These are phyloP conservation scores for Clarireedia homoeocarpa DNA, from an alignment of 2,329 filamentous ascomycete species.

Conservation along the genomic window DNA sequence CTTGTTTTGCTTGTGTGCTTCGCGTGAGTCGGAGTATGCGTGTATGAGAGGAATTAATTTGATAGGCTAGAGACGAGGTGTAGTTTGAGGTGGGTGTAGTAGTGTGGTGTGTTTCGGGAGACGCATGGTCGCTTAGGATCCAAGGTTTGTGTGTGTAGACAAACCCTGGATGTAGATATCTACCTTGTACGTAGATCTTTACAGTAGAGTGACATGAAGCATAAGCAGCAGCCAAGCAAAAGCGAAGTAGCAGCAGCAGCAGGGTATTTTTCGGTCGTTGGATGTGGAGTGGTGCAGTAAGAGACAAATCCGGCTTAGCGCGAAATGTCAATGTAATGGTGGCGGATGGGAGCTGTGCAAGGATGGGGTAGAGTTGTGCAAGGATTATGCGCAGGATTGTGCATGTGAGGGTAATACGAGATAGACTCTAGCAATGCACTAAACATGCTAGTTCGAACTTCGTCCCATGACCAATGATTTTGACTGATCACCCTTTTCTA, in stretches of 20 bases:
- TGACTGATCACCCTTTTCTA: neutral
- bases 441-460: neutral
- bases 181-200: too few relatives aligned
- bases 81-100: too few relatives aligned
- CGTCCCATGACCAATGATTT: constrained; percentile 26
- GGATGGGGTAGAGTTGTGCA: neutral
- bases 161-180: too few relatives aligned
- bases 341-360: neutral
- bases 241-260: too few relatives aligned
- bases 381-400: constrained; percentile 8
- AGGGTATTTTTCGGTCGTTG: neutral
- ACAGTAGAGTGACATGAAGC: too few relatives aligned
- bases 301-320: too few relatives aligned
- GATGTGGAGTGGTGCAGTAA: too few relatives aligned
- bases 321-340: too few relatives aligned
- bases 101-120: neutral
- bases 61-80: too few relatives aligned
- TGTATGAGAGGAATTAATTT: neutral
- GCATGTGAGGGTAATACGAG: constrained; percentile 22
- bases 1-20: too few relatives aligned
- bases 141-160: neutral
- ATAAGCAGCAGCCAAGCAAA: neutral
- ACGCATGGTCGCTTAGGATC: constrained; percentile 7
- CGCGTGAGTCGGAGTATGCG: neutral
- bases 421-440: constrained; percentile 2